Conservation (phyloP, 257 asterid species). For the Petunia secreta region DNA sequence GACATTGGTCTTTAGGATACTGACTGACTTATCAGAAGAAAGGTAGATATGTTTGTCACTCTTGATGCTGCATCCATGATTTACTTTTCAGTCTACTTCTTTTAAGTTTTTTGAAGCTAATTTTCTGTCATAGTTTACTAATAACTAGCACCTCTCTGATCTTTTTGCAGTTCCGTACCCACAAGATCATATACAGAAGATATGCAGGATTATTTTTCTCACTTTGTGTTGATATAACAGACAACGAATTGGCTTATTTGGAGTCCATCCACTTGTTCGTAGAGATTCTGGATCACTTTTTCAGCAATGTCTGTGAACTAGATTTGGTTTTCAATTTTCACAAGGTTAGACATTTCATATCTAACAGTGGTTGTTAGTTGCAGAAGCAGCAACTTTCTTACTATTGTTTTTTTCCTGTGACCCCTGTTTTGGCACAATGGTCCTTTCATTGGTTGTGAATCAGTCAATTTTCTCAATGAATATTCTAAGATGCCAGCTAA, state of each 20-base stretch:
- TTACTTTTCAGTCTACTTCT: neutral
- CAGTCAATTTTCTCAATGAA: slow-evolving; percentile 10
- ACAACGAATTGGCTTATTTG: slow-evolving; percentile 86
- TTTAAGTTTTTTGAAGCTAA: neutral
- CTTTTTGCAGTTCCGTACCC: slow-evolving; percentile 80
- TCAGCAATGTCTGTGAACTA: slow-evolving; percentile 97
- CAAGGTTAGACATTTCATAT: slow-evolving; percentile 61
- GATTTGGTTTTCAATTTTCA: slow-evolving; percentile 96
- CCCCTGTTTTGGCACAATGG: slow-evolving; percentile 1
- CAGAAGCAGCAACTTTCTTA: neutral
- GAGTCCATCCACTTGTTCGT: slow-evolving; percentile 95
- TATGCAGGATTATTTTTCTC: slow-evolving; percentile 98
- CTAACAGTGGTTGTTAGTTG: slow-evolving; percentile 17
- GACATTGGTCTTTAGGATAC: neutral
- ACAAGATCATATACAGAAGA: slow-evolving; percentile 94
- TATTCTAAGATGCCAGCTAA: neutral
- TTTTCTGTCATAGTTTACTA: slow-evolving; percentile 13
- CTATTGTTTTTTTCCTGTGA: neutral
- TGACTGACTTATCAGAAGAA: neutral
- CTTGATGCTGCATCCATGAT: neutral
- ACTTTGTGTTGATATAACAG: slow-evolving; percentile 92
- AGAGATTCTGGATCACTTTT: slow-evolving; percentile 95
- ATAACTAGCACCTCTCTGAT: slow-evolving; percentile 8
- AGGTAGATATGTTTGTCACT: neutral
- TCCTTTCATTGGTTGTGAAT: slow-evolving; percentile 1